Evolutionary conservation across 2,329 filamentous ascomycete genomes (phyloP).

Genomic region (Xylariaceae sp.): DNA sequence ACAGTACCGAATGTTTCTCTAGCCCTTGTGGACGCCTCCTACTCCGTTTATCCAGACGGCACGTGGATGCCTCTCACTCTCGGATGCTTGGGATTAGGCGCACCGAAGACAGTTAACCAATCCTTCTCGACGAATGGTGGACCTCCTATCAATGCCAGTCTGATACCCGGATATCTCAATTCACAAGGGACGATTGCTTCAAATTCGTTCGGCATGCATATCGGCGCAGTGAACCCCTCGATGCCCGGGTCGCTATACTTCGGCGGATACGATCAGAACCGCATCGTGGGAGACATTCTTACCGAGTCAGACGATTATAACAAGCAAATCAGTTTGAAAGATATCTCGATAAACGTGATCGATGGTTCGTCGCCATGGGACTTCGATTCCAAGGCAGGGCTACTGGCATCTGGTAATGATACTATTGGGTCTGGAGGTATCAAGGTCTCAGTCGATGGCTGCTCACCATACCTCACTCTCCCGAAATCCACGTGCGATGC

Average conservation of each 20-base stretch:
- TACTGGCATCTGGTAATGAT: conserved; percentile 24
- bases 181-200: conserved; percentile 25
- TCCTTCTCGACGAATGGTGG: conserved; percentile 16
- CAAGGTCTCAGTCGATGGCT: conserved; percentile 28
- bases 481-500: conserved; percentile 36
- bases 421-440: conserved; percentile 23
- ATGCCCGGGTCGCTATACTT: conserved; percentile 33
- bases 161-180: conserved; percentile 25
- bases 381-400: conserved; percentile 24
- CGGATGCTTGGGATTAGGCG: conserved; percentile 29
- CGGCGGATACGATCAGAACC: conserved; percentile 37
- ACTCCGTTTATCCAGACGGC: conserved; percentile 25
- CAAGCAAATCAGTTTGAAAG: conserved; percentile 28
- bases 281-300: conserved; percentile 31
- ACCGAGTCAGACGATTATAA: conserved; percentile 17
- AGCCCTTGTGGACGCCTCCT: conserved; percentile 20
- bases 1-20: conserved; percentile 23
- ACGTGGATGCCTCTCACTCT: conserved; percentile 26
- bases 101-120: conserved; percentile 22
- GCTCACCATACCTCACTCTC: conserved; percentile 37
- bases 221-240: conserved; percentile 30
- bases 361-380: conserved; percentile 35
- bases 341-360: conserved; percentile 37
- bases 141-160: conserved; percentile 25
- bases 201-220: conserved; percentile 39